Evolutionary conservation across 73 alveolate species (phyloP), one percentile per base, ranked within the genome.

Genomic region (Effrenium voratum): DNA sequence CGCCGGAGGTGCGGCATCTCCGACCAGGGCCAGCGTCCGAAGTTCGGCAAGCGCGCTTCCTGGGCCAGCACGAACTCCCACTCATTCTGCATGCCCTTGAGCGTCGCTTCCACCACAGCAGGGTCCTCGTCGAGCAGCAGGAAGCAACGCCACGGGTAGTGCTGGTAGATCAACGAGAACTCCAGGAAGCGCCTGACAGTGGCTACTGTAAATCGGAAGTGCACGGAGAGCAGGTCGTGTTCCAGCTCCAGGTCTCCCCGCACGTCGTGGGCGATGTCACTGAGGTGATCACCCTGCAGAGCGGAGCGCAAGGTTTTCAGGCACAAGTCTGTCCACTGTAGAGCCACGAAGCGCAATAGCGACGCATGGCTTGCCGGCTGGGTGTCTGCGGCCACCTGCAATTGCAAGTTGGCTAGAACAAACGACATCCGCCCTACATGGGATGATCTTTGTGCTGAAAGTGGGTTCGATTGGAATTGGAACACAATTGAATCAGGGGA

Each of bases 131-230:
- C 1, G 59, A 55, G 30, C 13, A 84, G 40, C 60, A 19, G 26
- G 41, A 30, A 40, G 55, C 50, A 84, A 1, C 47, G 22, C 93
- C 93, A 55, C 24, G 93, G 93, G 80, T 36, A 84, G 5, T 28
- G 3, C 45, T 84, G 79, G n/a, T 10, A 55, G 34, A 84, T 19
- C 57, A 55, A 19, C 10, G 47, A 24, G 59, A 84, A 84, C 59
- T 84, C 93, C 79, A 41, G 19, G 43, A 84, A 84, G 5, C 80
- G 24, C 59, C 38, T 60, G 44, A 84, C 60, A 15, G 93, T 84
- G 13, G 57, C 41, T 0, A 40, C 12, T 41, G 57, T 45, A 24
- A 5, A 41, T 44, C 13, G 8, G 43, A 84, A 84, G 41, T 55
- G 93, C 3, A 38, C 59, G 22, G 41, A 2, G 49, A 81, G n/a